Conservation (phyloP, 345 rosid species). For the Hirschfeldia incana region DNA sequence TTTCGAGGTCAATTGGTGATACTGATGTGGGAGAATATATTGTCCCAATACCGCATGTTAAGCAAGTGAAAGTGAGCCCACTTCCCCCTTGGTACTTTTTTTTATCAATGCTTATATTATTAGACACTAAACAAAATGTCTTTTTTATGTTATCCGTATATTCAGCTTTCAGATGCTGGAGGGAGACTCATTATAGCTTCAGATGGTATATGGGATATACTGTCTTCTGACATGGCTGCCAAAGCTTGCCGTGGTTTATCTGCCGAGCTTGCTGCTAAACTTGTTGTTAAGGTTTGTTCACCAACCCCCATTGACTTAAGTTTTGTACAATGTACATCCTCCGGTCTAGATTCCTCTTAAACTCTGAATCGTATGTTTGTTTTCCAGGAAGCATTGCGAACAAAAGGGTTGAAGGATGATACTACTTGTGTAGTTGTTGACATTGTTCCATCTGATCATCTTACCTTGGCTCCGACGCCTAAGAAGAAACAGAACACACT, state of each 20-base stretch:
- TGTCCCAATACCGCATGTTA: conserved; percentile 97
- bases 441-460: conserved; percentile 81
- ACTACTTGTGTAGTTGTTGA: conserved; percentile 99
- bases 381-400: conserved; percentile 84
- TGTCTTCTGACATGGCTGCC: conserved; percentile 94
- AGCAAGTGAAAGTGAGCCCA: conserved; percentile 88
- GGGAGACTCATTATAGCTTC: conserved; percentile 98
- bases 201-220: conserved; percentile 98
- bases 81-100: conserved; percentile 10
- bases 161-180: conserved; percentile 86
- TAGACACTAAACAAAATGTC: conserved; percentile 1
- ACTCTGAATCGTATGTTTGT: conserved; percentile 11
- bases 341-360: not conserved
- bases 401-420: conserved; percentile 98
- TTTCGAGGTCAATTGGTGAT: conserved; percentile 98
- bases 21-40: conserved; percentile 98
- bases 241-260: conserved; percentile 92
- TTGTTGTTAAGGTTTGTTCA: conserved; percentile 85
- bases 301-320: not conserved
- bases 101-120: not conserved
- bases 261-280: conserved; percentile 95
- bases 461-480: conserved; percentile 62
- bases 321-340: conserved; percentile 4
- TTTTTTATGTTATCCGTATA: not conserved
- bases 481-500: conserved; percentile 72